A percentile compares a stretch with the other conserved stretches of the same genome.
Conservation (phyloP, 768 basidiomycete species). For the Mycena alexandri region DNA sequence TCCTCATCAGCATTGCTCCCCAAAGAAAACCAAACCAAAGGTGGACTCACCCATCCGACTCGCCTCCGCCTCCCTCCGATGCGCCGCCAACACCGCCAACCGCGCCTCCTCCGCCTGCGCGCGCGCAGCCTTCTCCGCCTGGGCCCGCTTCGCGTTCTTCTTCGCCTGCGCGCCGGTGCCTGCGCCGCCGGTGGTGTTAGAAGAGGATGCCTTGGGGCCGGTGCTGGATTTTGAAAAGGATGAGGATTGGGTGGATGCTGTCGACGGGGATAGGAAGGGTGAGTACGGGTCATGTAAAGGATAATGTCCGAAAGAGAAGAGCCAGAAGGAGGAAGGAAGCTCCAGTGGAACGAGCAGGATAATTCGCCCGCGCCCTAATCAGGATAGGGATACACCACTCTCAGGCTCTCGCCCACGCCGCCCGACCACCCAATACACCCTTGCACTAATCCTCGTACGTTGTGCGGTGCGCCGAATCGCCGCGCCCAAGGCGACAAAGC, state of each 20-base stretch:
- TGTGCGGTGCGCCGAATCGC: too few species aligned
- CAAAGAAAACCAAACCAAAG: background rate
- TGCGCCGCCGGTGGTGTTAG: background rate
- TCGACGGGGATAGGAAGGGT: background rate
- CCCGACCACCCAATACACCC: too few species aligned
- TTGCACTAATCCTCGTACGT: too few species aligned
- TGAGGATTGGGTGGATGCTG: background rate
- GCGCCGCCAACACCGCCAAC: conserved; percentile 63
- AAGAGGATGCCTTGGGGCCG: too few species aligned
- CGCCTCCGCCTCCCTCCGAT: conserved; percentile 72
- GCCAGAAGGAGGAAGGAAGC: too few species aligned
- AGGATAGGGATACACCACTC: too few species aligned
- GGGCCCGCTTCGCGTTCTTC: conserved; percentile 71
- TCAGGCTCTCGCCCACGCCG: too few species aligned
- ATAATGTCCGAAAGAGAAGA: too few species aligned
- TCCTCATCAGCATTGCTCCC: too few species aligned
- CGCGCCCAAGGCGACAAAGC: too few species aligned
- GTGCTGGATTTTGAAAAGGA: background rate
- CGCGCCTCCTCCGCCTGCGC: conserved; percentile 67
- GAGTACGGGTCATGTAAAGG: background rate
- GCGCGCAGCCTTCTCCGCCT: conserved; percentile 69
- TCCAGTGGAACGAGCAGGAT: too few species aligned
- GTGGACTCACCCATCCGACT: conserved; percentile 61
- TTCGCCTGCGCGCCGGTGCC: conserved; percentile 36
- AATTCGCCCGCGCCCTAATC: too few species aligned